Base-by-base conservation (phyloP, 2,329 filamentous ascomycete genomes). In the Verticillium tricorpus region DNA sequence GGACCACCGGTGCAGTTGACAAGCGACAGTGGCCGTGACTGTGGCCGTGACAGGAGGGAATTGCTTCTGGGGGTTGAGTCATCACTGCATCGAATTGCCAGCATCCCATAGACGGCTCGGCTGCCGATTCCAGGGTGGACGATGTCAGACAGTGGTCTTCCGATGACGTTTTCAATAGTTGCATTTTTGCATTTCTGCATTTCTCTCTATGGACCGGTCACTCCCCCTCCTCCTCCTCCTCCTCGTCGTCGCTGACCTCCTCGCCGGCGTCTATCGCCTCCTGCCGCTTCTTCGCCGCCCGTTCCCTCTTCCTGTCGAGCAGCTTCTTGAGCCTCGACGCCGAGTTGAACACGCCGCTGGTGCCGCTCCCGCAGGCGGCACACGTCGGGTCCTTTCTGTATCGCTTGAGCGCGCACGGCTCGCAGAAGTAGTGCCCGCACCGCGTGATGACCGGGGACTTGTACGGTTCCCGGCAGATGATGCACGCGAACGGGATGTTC, bases 361-460 rank as follows among this genome's bases (percentile, higher is more conserved):
- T 98, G 5, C 92, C 91, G 1, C 88, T 82, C 1, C 92, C 91
- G 73, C 95, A 98, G 4, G 90, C 90, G 2, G 91, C 92, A 74
- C 95, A 98, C 2, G 86, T 87, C 4, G 93, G 93, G 69, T 93
- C 92, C 72, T 92, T 95, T 65, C 90, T 84, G 73, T 97, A 98
- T 66, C 93, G 80, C 72, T 91, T 87, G 68, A 98, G 79, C 31
- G 95, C 95, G 74, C 95, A 99, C 1, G 84, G 82, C 74, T 97
- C 91, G 73, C 95, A 99, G 72, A 98, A 98, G 74, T 98, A 98
- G 74, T 99, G 95, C 0, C 92, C 91, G 68, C 95, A 99, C 67
- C 92, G 90, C 14, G 95, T 98, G 28, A 94, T 80, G 14, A 98
- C 85, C 0, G 95, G 94, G 62, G 85, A 83, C 69, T 87, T 89